Conservation (phyloP, 1,284 basidiomycete genomes). For the Athelia sp. region DNA sequence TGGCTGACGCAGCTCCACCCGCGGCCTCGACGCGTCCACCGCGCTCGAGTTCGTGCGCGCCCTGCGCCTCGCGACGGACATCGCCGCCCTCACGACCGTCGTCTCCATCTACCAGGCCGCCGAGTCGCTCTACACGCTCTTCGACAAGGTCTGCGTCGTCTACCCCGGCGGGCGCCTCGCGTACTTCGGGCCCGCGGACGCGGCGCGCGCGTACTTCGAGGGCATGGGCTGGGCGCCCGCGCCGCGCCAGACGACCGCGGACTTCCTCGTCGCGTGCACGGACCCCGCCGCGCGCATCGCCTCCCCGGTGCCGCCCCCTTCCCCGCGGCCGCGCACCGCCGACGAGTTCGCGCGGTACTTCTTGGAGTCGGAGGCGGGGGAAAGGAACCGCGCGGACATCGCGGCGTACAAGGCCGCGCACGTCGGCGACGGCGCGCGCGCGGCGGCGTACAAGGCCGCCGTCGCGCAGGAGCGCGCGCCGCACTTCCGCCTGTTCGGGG, state of each 20-base stretch:
- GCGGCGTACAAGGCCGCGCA: background rate
- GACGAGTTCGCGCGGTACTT: constrained; percentile 14
- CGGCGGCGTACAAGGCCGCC: background rate
- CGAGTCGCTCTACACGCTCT: background rate
- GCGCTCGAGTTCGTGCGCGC: constrained; percentile 1
- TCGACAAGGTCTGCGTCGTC: constrained; percentile 22
- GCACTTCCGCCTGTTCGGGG: background rate
- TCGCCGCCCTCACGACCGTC: background rate
- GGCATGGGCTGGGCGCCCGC: constrained; percentile 39
- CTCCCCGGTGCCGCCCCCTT: background rate
- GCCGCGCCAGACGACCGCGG: constrained; percentile 34
- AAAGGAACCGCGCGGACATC: background rate
- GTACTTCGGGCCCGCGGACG: constrained; percentile 40
- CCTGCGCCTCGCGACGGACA: background rate
- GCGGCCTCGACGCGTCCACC: constrained; percentile 24
- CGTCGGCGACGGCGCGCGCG: background rate
- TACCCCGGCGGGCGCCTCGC: constrained; percentile 46
- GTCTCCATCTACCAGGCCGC: constrained; percentile 1
- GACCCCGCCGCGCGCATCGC: constrained; percentile 15
- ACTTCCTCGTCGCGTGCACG: constrained; percentile 38
- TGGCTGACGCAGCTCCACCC: constrained; percentile 22
- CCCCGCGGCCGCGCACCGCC: constrained; percentile 37
- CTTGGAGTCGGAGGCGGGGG: background rate
- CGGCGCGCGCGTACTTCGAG: constrained; percentile 41
- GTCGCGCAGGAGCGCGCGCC: background rate